Evolutionary conservation across 305 asterid species (phyloP).

Genomic region (Fraxinus platypoda): DNA sequence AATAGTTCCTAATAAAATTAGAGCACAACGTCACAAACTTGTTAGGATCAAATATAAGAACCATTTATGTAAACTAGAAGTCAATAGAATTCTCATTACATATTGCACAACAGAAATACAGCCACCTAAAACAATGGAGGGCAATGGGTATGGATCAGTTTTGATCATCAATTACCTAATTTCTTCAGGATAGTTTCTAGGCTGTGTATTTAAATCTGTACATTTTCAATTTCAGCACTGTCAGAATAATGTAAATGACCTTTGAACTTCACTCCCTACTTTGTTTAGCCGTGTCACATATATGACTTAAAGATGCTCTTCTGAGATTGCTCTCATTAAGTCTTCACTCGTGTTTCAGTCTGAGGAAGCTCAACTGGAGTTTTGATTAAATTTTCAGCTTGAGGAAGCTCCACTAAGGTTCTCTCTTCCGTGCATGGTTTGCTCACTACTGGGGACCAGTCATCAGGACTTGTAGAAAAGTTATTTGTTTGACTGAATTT

Average conservation of each 20-base stretch:
- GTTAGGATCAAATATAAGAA: not conserved
- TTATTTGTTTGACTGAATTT: slow-evolving; percentile 14
- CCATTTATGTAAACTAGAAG: slow-evolving; percentile 1
- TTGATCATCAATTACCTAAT: slow-evolving; percentile 33
- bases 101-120: slow-evolving; percentile 27
- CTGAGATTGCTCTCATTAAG: slow-evolving; percentile 13
- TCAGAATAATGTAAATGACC: slow-evolving; percentile 26
- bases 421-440: slow-evolving; percentile 1
- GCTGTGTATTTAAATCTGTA: slow-evolving; percentile 33
- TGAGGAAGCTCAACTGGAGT: slow-evolving; percentile 21
- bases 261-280: slow-evolving; percentile 16
- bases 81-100: slow-evolving; percentile 18
- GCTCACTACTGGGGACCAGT: slow-evolving; percentile 2
- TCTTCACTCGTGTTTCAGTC: slow-evolving; percentile 14
- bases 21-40: not conserved
- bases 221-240: slow-evolving; percentile 34
- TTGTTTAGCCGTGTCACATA: not conserved
- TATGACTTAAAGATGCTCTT: not conserved
- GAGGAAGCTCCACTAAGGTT: not conserved
- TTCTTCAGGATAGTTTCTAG: slow-evolving; percentile 24
- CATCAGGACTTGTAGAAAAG: slow-evolving; percentile 3
- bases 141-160: slow-evolving; percentile 11
- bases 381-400: not conserved
- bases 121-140: slow-evolving; percentile 34
- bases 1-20: not conserved